Evolutionary conservation across 1,139 yeast genomes (phyloP).

Genomic region (Candida freyschussii): DNA sequence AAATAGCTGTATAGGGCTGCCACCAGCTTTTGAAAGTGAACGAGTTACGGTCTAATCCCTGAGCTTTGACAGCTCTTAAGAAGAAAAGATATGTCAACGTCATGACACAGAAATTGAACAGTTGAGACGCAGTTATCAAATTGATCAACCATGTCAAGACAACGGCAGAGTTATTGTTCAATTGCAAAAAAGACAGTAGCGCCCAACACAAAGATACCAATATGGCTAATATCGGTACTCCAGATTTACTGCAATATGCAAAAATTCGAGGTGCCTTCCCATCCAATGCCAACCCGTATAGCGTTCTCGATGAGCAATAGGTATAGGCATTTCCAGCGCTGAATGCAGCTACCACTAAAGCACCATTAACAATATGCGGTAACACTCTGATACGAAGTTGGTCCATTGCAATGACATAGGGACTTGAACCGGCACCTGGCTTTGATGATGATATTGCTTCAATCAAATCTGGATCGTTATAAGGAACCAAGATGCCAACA

Average conservation of each 20-base stretch:
- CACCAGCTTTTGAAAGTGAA: constrained; percentile 56
- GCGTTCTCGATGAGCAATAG: constrained; percentile 53
- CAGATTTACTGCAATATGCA: constrained; percentile 43
- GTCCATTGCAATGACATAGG: constrained; percentile 61
- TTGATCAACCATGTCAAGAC: constrained; percentile 75
- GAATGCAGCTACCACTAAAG: constrained; percentile 58
- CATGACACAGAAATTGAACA: constrained; percentile 66
- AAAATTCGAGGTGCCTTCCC: constrained; percentile 60
- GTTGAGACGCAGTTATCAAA: constrained; percentile 74
- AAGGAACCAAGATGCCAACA: constrained; percentile 54
- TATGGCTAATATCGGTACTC: constrained; percentile 45
- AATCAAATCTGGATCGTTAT: constrained; percentile 42
- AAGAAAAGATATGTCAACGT: constrained; percentile 60
- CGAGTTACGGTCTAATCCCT: constrained; percentile 47
- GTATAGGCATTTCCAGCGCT: constrained; percentile 73
- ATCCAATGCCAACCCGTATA: constrained; percentile 58
- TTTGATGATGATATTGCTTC: constrained; percentile 40
- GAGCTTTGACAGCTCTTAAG: constrained; percentile 56
- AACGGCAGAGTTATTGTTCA: constrained; percentile 53
- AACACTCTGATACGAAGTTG: constrained; percentile 46
- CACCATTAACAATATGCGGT: constrained; percentile 61
- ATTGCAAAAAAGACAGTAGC: constrained; percentile 43
- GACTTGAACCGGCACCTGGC: constrained; percentile 60
- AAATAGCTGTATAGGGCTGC: constrained; percentile 55
- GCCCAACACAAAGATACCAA: constrained; percentile 43